Evolutionary conservation across 495 filamentous ascomycete genomes (phyloP).

Genomic region (Peziza echinospora): DNA sequence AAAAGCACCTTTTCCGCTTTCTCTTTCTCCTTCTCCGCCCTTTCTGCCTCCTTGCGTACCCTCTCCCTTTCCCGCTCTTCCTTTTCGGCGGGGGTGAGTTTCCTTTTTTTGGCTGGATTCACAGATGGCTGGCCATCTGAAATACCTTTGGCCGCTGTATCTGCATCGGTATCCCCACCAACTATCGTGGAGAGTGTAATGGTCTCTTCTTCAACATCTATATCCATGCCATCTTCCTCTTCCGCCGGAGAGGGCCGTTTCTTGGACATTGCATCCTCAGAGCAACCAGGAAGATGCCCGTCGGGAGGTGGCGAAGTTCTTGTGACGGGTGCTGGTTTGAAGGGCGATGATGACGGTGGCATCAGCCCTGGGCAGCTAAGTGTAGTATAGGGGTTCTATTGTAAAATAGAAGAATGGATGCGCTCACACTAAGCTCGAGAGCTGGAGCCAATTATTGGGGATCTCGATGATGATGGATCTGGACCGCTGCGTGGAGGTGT

Average conservation of each 20-base stretch:
- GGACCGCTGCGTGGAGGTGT: too few relatives aligned
- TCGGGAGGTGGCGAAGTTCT: neutral
- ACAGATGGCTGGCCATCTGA: neutral
- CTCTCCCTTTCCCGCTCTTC: conserved; percentile 28
- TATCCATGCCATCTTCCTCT: neutral
- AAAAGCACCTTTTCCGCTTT: conserved; percentile 24
- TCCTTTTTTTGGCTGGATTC: conserved; percentile 26
- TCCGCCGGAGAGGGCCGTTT: neutral
- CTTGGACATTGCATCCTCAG: neutral
- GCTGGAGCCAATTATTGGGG: too few relatives aligned
- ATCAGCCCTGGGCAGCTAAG: too few relatives aligned
- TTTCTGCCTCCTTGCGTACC: conserved; percentile 24
- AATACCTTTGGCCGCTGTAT: neutral
- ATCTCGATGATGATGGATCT: too few relatives aligned
- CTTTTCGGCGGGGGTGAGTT: conserved; percentile 31
- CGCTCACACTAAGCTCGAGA: too few relatives aligned
- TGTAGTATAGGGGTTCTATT: too few relatives aligned
- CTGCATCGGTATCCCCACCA: neutral
- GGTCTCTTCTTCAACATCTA: neutral
- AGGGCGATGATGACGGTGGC: neutral
- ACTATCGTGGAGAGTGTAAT: too few relatives aligned
- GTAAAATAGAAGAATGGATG: too few relatives aligned
- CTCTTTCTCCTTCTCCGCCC: conserved; percentile 26
- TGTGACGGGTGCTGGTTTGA: neutral
- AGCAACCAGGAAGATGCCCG: too few relatives aligned